Evolutionary conservation across 345 rosid genomes (phyloP), one percentile per base, ranked within the genome.

Genomic region (Linum tenue): DNA sequence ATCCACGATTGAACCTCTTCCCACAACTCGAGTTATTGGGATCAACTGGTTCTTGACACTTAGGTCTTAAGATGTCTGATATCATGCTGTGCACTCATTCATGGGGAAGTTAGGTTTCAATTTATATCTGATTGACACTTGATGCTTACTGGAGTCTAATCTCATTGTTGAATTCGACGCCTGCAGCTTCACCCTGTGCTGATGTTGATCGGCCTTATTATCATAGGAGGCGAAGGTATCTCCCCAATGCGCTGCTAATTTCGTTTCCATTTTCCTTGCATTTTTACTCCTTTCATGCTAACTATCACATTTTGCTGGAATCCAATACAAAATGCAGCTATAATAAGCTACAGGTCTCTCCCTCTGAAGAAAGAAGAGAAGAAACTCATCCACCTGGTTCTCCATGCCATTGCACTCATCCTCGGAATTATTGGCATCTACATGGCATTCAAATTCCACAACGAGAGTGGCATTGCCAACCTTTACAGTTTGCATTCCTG

Each of bases 401-500:
- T 95, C 55, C 97, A 91, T 60, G 96, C 89, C 38, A 67, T 89
- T 76, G 92, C 99, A 14, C 71, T 95, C 12, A 67, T 77, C 31
- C 89, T 95, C 0, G 96, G 99, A 12, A 76, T 82, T 14, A 65
- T 86, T 41, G 99, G 97, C 5, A 78, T 91, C 55, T 81, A 73
- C 17, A 70, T 92, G 5, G 99, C 96, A 2, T 95, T 95, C 86
- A 95, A 86, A 77, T 83, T 68, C 73, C 99, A 95, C 57, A 95
- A 89, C 5, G 97, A 91, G 76, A 87, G 90, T 22, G 38, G 75
- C 31, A 91, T 91, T 59, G 83, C 75, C 69, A 91, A 91, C 69
- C 95, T 95, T 55, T 95, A 95, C 79, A 95, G 99, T 70, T 72
- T 95, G 64, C 97, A 95, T 68, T 91, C 99, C 51, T 95, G 99